These are phyloP conservation scores for Lasiosphaeris hirsuta DNA, from an alignment of 495 filamentous ascomycete species.

Conservation along the genomic window DNA sequence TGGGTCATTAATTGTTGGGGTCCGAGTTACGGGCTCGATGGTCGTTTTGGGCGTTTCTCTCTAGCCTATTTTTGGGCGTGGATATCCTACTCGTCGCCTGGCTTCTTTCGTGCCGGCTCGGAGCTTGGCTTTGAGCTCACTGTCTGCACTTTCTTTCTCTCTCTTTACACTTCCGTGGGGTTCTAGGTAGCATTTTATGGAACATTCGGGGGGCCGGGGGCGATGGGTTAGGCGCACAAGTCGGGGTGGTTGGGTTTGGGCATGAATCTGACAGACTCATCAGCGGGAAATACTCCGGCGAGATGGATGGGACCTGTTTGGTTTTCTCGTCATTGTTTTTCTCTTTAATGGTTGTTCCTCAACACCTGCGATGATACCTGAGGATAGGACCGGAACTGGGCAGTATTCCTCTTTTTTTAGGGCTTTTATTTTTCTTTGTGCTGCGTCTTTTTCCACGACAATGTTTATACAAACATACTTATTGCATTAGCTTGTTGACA, in stretches of 20 bases:
- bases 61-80: background rate
- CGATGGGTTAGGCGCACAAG: slow-evolving; percentile 11
- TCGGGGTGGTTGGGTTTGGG: slow-evolving; percentile 6
- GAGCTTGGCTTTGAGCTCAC: background rate
- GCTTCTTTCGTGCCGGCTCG: background rate
- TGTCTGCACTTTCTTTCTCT: background rate
- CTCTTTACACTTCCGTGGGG: background rate
- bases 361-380: slow-evolving; percentile 18
- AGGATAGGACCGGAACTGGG: slow-evolving; percentile 1
- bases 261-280: slow-evolving; percentile 8
- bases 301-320: slow-evolving; percentile 7
- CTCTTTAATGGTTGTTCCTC: background rate
- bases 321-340: background rate
- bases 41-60: slow-evolving; percentile 11
- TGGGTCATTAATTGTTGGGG: slow-evolving; percentile 28
- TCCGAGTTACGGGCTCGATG: background rate
- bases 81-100: background rate
- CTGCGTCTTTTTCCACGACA: background rate
- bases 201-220: slow-evolving; percentile 9
- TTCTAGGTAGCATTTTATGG: slow-evolving; percentile 18
- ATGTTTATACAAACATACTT: too few species aligned
- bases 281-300: slow-evolving; percentile 8
- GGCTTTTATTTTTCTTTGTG: background rate
- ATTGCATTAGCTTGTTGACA: too few species aligned
- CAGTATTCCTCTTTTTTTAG: slow-evolving; percentile 6